Evolutionary conservation across 768 basidiomycete genomes (phyloP).

Genomic region (Boletus coccyginus): DNA sequence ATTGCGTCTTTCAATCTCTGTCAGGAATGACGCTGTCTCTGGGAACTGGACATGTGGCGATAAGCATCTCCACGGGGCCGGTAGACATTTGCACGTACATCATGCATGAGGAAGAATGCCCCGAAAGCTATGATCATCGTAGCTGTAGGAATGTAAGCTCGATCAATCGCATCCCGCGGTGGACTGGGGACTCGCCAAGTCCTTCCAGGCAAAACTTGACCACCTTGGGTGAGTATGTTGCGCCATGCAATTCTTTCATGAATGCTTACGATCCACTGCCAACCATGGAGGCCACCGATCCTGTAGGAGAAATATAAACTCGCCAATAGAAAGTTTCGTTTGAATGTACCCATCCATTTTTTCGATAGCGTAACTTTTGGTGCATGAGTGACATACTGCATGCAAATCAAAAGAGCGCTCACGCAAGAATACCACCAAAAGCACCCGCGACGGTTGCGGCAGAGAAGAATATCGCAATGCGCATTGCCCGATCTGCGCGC

Average conservation of each 20-base stretch:
- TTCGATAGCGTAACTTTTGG: constrained; percentile 35
- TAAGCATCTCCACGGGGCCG: not conserved
- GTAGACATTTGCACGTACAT: constrained; percentile 30
- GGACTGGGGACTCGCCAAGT: constrained; percentile 13
- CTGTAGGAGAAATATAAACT: constrained; percentile 8
- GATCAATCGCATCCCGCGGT: not conserved
- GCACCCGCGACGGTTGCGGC: constrained; percentile 55
- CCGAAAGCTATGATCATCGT: constrained; percentile 23
- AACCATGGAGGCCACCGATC: constrained; percentile 31
- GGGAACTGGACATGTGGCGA: constrained; percentile 41
- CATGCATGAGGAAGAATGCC: constrained; percentile 52
- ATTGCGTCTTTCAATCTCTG: constrained; percentile 38
- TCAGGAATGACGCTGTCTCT: constrained; percentile 55
- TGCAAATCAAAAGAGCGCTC: constrained; percentile 12
- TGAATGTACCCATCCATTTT: constrained; percentile 32
- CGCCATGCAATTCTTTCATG: not conserved
- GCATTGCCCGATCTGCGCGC: constrained; percentile 50
- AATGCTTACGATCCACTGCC: constrained; percentile 39
- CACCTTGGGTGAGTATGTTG: constrained; percentile 3
- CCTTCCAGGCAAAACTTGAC: constrained; percentile 33
- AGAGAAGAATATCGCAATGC: constrained; percentile 61
- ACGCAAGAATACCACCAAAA: constrained; percentile 51
- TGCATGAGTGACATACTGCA: not conserved
- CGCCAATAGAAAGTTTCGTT: not conserved
- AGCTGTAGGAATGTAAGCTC: constrained; percentile 7